A percentile compares a stretch with the other conserved stretches of the same genome.
Evolutionary conservation across 768 basidiomycete genomes (phyloP).

Genomic region (Amylocystis lapponica): DNA sequence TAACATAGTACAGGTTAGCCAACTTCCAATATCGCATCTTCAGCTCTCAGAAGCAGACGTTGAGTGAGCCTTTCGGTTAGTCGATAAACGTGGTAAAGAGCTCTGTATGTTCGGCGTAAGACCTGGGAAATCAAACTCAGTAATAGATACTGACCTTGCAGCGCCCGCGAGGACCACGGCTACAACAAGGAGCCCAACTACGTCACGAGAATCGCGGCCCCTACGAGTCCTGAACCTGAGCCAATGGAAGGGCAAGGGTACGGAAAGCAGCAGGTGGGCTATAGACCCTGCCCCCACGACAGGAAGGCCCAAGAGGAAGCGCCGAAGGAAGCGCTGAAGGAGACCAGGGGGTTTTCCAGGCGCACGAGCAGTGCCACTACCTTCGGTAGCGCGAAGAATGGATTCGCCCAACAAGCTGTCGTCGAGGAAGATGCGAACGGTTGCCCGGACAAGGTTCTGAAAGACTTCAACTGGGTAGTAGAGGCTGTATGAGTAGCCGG

Average conservation of each 20-base stretch:
- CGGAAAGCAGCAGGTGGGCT: conserved; percentile 62
- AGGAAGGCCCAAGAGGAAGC: conserved; percentile 75
- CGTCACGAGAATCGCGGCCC: conserved; percentile 52
- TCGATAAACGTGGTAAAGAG: conserved; percentile 64
- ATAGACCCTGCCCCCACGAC: conserved; percentile 73
- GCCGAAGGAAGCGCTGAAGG: conserved; percentile 50
- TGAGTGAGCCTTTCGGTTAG: conserved; percentile 56
- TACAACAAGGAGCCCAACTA: conserved; percentile 62
- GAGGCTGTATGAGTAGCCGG: conserved; percentile 25
- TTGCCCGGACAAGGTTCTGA: conserved; percentile 56
- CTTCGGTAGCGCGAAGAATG: conserved; percentile 2
- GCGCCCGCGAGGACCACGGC: conserved; percentile 57
- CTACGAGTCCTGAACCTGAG: conserved; percentile 57
- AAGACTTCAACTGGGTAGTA: conserved; percentile 52
- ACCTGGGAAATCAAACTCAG: conserved; percentile 9
- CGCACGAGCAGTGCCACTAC: conserved; percentile 4
- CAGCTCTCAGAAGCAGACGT: conserved; percentile 60
- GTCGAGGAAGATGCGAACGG: conserved; percentile 56
- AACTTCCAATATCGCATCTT: conserved; percentile 79
- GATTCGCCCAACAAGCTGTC: conserved; percentile 38
- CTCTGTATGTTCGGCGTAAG: conserved; percentile 42
- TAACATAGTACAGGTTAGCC: conserved; percentile 2
- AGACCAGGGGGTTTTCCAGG: conserved; percentile 37
- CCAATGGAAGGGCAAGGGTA: conserved; percentile 66
- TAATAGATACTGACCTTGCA: conserved; percentile 40